Percentiles rank a stretch among this genome's conserved stretches.
Conservation (phyloP, 148 eudicot species). For the Polygonum maritimum region DNA sequence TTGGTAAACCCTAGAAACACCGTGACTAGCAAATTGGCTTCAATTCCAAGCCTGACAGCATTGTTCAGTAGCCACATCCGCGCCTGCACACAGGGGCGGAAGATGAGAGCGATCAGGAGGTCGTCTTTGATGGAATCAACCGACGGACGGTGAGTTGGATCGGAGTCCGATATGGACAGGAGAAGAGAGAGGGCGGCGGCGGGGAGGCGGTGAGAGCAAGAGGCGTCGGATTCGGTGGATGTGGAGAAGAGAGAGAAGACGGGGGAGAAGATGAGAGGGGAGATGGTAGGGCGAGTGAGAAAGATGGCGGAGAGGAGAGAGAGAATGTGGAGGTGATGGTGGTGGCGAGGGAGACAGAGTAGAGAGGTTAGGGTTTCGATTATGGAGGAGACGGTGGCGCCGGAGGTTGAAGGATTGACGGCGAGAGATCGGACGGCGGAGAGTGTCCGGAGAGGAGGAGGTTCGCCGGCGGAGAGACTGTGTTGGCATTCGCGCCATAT, state of each 20-base stretch:
- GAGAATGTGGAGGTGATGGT: conserved; percentile 19
- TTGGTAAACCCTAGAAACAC: conserved; percentile 65
- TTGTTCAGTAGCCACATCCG: conserved; percentile 44
- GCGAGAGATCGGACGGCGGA: conserved; percentile 36
- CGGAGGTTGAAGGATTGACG: conserved; percentile 46
- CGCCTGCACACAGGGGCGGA: conserved; percentile 27
- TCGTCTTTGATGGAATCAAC: conserved; percentile 27
- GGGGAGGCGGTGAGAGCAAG: conserved; percentile 22
- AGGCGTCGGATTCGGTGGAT: conserved; percentile 17
- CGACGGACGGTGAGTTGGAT: conserved; percentile 2
- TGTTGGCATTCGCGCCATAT: conserved; percentile 27
- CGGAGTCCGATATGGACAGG: conserved; percentile 21
- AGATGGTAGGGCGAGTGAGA: conserved; percentile 32
- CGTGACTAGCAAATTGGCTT: conserved; percentile 49
- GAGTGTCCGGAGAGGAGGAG: conserved; percentile 22
- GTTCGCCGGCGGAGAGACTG: conserved; percentile 8
- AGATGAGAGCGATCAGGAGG: conserved; percentile 34
- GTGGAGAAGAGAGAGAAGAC: conserved; percentile 19
- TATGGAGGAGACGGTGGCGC: conserved; percentile 37
- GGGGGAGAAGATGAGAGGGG: conserved; percentile 19
- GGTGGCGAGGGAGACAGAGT: conserved; percentile 23
- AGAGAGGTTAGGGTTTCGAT: conserved; percentile 29
- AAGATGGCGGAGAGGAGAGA: conserved; percentile 30
- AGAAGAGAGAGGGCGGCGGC: conserved; percentile 43
- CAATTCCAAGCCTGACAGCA: conserved; percentile 26